Conservation (phyloP, 345 rosid species). For the Erysimum cheiranthoides region DNA sequence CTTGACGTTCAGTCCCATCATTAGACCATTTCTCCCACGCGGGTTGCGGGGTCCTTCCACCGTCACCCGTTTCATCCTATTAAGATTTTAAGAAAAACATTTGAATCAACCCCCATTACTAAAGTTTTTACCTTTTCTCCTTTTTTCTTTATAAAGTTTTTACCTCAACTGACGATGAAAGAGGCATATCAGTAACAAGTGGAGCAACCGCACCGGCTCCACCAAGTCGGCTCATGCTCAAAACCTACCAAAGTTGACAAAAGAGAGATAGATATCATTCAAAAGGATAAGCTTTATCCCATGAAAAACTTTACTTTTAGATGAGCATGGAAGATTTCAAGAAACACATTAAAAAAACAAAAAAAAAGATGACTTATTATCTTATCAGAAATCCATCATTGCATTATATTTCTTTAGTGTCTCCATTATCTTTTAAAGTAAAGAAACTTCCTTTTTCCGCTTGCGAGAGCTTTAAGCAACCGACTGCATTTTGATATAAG, state of each 20-base stretch:
- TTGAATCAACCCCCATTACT: constrained; percentile 9
- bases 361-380: constrained; percentile 5
- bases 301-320: constrained; percentile 30
- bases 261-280: constrained; percentile 25
- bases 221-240: constrained; percentile 99
- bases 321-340: constrained; percentile 41
- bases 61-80: constrained; percentile 87
- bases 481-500: constrained; percentile 41
- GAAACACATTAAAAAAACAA: background rate
- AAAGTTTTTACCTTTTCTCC: constrained; percentile 27
- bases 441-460: constrained; percentile 24
- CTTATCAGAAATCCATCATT: constrained; percentile 41
- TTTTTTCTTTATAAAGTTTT: background rate
- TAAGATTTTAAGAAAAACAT: background rate
- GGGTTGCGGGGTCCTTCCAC: constrained; percentile 81
- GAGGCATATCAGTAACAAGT: constrained; percentile 92
- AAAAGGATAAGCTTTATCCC: constrained; percentile 38
- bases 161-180: constrained; percentile 90
- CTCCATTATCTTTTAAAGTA: constrained; percentile 41
- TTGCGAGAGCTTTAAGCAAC: constrained; percentile 46
- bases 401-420: constrained; percentile 40
- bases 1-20: constrained; percentile 93
- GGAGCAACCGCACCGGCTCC: constrained; percentile 99
- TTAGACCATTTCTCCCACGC: constrained; percentile 99
- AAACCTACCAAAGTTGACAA: constrained; percentile 69